Percentiles rank a stretch among this genome's conserved stretches.
phyloP scores from a whole-genome alignment of 2,329 filamentous ascomycete species.

The Phaeosphaeria sp. region DNA sequence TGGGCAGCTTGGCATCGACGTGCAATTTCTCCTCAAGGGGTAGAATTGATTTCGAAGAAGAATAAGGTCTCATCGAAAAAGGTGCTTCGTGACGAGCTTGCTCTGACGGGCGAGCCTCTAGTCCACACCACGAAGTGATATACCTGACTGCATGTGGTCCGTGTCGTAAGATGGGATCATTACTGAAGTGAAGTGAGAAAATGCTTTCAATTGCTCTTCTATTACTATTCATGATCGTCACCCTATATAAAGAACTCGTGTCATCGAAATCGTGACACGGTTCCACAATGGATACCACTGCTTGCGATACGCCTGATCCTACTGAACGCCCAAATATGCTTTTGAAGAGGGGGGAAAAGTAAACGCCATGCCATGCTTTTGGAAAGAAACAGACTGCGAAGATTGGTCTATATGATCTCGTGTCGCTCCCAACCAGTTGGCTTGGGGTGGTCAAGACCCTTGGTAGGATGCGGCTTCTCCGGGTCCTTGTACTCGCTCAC shows the following conservation, averaged over 20 bases:
- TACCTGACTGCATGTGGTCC: neutral
- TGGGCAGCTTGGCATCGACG: neutral
- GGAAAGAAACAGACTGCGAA: neutral
- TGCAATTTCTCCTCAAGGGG: neutral
- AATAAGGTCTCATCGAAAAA: neutral
- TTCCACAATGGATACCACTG: slow-evolving; percentile 8
- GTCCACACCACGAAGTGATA: no score
- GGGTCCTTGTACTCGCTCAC: slow-evolving; percentile 79
- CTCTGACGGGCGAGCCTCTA: neutral
- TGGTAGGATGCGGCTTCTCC: slow-evolving; percentile 70
- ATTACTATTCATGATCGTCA: neutral
- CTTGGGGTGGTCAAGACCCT: slow-evolving; percentile 68
- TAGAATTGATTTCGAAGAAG: neutral
- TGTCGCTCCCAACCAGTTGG: slow-evolving; percentile 78
- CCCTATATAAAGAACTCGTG: neutral
- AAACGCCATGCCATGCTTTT: neutral
- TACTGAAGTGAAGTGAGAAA: neutral
- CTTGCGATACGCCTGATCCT: neutral
- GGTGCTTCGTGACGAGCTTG: neutral
- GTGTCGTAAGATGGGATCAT: neutral
- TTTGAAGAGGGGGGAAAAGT: slow-evolving; percentile 12
- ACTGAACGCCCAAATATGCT: slow-evolving; percentile 11
- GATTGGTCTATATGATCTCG: neutral
- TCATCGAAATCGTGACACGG: neutral
- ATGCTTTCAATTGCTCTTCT: neutral